Conservation (phyloP, 1,139 yeast species). For the Scheffersomyces cryptocercus region DNA sequence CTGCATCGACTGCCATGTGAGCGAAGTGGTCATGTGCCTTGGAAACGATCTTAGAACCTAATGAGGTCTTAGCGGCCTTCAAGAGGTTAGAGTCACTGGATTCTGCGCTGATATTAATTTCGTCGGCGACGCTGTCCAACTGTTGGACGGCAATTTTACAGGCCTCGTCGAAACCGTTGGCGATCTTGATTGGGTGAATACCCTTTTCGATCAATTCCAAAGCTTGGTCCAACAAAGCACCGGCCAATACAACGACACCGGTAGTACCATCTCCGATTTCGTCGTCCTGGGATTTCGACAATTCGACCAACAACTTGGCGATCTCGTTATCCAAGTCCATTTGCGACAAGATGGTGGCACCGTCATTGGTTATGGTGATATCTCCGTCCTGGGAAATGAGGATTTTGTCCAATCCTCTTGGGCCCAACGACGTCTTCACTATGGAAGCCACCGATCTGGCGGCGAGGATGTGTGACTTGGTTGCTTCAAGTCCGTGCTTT, state of each 20-base stretch:
- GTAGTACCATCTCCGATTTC: slow-evolving; percentile 99
- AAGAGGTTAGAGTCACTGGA: slow-evolving; percentile 57
- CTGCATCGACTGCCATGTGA: slow-evolving; percentile 96
- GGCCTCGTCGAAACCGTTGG: slow-evolving; percentile 97
- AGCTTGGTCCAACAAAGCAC: slow-evolving; percentile 93
- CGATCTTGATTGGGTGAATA: slow-evolving; percentile 94
- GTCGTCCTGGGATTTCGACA: slow-evolving; percentile 95
- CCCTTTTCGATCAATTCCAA: slow-evolving; percentile 93
- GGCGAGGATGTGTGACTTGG: slow-evolving; percentile 91
- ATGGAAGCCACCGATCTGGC: slow-evolving; percentile 95
- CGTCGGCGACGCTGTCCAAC: slow-evolving; percentile 74
- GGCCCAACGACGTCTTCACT: slow-evolving; percentile 91
- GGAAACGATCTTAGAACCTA: slow-evolving; percentile 94
- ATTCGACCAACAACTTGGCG: slow-evolving; percentile 91
- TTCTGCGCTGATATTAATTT: slow-evolving; percentile 51
- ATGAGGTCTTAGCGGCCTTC: slow-evolving; percentile 90
- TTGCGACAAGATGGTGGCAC: slow-evolving; percentile 93
- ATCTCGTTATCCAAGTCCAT: slow-evolving; percentile 97
- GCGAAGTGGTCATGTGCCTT: slow-evolving; percentile 94
- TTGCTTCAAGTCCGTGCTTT: slow-evolving; percentile 92
- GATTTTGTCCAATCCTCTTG: slow-evolving; percentile 97
- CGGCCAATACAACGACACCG: slow-evolving; percentile 96
- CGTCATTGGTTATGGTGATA: slow-evolving; percentile 96
- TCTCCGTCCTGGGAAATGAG: slow-evolving; percentile 93
- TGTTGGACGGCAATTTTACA: slow-evolving; percentile 84